phyloP scores from a whole-genome alignment of 495 filamentous ascomycete species.

The Trichoderma reesei region DNA sequence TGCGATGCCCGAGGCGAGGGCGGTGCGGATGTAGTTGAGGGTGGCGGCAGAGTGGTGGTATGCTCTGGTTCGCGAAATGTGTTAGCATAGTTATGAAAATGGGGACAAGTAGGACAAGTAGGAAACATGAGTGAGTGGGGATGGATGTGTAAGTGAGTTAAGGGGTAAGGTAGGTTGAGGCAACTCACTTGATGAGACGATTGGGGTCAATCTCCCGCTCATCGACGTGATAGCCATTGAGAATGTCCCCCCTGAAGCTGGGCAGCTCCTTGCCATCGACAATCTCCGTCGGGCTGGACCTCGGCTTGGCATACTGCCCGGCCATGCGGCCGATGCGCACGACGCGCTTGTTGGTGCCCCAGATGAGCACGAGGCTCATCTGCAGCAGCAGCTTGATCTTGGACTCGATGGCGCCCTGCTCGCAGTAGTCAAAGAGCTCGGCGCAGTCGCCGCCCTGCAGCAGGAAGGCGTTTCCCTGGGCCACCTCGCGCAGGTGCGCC shows the following conservation, averaged over 20 bases:
- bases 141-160: not conserved
- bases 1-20: slow-evolving; percentile 78
- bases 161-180: not conserved
- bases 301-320: slow-evolving; percentile 92
- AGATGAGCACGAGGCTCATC: slow-evolving; percentile 89
- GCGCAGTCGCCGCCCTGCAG: slow-evolving; percentile 96
- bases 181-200: slow-evolving; percentile 57
- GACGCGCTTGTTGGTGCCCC: slow-evolving; percentile 82
- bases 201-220: slow-evolving; percentile 71
- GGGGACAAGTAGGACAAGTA: too few species aligned
- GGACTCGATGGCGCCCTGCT: slow-evolving; percentile 76
- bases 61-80: slow-evolving; percentile 38
- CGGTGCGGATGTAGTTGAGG: slow-evolving; percentile 79
- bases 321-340: slow-evolving; percentile 94
- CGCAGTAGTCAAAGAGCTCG: slow-evolving; percentile 95
- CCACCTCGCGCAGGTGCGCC: slow-evolving; percentile 68
- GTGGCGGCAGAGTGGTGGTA: slow-evolving; percentile 95
- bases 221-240: slow-evolving; percentile 72
- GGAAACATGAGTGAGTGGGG: too few species aligned
- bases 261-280: slow-evolving; percentile 72
- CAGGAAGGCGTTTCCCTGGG: slow-evolving; percentile 84
- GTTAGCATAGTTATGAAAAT: not conserved
- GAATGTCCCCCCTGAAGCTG: slow-evolving; percentile 87
- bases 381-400: slow-evolving; percentile 95
- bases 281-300: slow-evolving; percentile 78